Conservation (phyloP, 306 rosid species). For the Fragaria vesca region DNA sequence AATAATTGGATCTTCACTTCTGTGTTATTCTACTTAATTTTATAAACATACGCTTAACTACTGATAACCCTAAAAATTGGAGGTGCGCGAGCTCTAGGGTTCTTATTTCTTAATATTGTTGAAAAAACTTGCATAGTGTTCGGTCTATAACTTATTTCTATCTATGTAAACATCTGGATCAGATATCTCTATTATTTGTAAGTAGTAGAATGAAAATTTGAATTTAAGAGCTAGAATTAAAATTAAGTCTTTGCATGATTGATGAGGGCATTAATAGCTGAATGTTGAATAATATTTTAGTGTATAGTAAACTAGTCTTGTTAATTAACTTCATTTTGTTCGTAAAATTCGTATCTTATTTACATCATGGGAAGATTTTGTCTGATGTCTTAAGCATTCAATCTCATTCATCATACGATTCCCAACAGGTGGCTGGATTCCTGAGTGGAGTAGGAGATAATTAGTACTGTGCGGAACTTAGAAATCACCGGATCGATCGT, state of each 20-base stretch:
- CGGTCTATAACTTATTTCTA: not conserved
- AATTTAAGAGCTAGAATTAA: not conserved
- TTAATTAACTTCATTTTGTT: too few relatives aligned
- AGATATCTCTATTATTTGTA: not conserved
- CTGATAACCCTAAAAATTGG: not conserved
- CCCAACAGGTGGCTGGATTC: not conserved
- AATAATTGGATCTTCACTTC: not conserved
- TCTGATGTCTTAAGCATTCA: not conserved
- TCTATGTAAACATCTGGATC: not conserved
- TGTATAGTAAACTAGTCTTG: too few relatives aligned
- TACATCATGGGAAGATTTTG: not conserved
- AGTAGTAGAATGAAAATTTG: not conserved
- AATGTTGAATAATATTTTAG: too few relatives aligned
- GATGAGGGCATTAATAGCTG: too few relatives aligned
- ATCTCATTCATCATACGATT: not conserved
- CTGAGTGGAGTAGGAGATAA: not conserved
- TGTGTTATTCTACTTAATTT: not conserved
- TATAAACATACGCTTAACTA: not conserved
- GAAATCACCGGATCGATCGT: not conserved
- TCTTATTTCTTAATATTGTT: too few relatives aligned
- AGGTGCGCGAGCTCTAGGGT: not conserved
- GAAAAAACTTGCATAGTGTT: not conserved
- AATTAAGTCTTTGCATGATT: too few relatives aligned
- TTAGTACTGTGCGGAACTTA: not conserved
- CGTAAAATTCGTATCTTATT: not conserved